Evolutionary conservation across 2,329 filamentous ascomycete species (phyloP), one percentile per base, ranked within the genome.

Genomic region (Fusarium compactum): DNA sequence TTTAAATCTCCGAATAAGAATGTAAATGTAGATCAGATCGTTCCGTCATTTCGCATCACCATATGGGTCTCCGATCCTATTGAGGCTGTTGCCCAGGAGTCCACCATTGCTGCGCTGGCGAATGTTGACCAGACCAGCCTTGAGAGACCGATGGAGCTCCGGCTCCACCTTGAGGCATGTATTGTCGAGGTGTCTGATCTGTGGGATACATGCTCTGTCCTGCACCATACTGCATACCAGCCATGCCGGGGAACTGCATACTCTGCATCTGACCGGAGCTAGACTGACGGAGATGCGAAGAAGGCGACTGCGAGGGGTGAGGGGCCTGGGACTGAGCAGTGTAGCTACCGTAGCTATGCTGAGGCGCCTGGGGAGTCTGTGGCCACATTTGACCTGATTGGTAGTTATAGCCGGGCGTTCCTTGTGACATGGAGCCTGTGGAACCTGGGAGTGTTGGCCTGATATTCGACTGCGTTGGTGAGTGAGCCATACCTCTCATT

Each of bases 231-330:
- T 83, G 83, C 79, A 91, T 85, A 44, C 85, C 84, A 43, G 86
- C 86, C 85, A 91, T 90, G 29, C 85, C 85, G n/a, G 88, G 84
- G 74, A 90, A 91, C 58, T 89, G 87, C 82, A 91, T 85, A 57
- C 82, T 84, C 73, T 88, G 87, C 77, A 90, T 86, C 77, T 87
- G 87, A 58, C 83, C 82, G 58, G 81, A 83, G 74, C 84, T 83
- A 8, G 86, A 82, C 71, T 90, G 89, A 20, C 88, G 88, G 38
- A 90, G 79, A 75, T 90, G 88, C 20, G 87, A 84, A n/a, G 86
- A 84, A 12, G 88, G 84, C 15, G 88, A 86, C 64, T 89, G 87
- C 24, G 85, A 83, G 3, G 83, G 81, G 67, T 85, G 83, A 38
- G 81, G 74, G 34, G 86, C 84, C 67, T 87, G 86, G 3, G 83